phyloP scores from a whole-genome alignment of 805 yeast species.

The Scheffersomyces lignosus region DNA sequence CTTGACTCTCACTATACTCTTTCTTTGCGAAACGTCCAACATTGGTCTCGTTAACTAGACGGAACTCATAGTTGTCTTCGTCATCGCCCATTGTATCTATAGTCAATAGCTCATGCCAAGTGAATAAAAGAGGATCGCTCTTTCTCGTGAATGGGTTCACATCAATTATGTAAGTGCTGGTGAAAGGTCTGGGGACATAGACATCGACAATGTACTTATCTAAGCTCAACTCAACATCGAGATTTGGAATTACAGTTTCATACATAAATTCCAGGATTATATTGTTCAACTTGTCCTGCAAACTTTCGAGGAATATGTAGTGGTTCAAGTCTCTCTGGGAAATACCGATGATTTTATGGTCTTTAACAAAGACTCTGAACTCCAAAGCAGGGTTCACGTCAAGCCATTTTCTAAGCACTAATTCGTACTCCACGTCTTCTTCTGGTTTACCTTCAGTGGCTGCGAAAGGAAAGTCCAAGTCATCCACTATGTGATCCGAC shows the following conservation, averaged over 20 bases:
- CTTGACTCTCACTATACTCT: conserved; percentile 87
- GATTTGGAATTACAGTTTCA: conserved; percentile 28
- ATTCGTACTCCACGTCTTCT: conserved; percentile 46
- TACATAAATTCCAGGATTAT: conserved; percentile 58
- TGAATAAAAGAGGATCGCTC: conserved; percentile 75
- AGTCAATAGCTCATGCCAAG: conserved; percentile 75
- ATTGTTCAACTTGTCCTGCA: conserved; percentile 48
- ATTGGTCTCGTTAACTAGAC: conserved; percentile 69
- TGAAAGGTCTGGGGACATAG: conserved; percentile 75
- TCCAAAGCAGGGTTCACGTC: conserved; percentile 86
- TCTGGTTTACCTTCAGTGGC: conserved; percentile 19
- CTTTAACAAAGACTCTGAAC: conserved; percentile 79
- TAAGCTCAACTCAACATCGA: conserved; percentile 12
- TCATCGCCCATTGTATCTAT: conserved; percentile 25
- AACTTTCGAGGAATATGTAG: conserved; percentile 64
- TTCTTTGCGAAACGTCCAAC: conserved; percentile 74
- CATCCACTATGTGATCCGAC: conserved; percentile 86
- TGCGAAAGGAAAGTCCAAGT: conserved; percentile 69
- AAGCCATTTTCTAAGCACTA: conserved; percentile 82
- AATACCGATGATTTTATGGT: conserved; percentile 63
- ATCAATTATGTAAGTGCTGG: conserved; percentile 70
- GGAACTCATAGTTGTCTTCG: conserved; percentile 47
- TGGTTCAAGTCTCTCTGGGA: conserved; percentile 86
- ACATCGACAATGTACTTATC: conserved; percentile 68
- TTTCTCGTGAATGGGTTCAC: conserved; percentile 81